Evolutionary conservation across 768 basidiomycete genomes (phyloP), one percentile per base, ranked within the genome.

Genomic region (Sistotremastrum niveocremeum): DNA sequence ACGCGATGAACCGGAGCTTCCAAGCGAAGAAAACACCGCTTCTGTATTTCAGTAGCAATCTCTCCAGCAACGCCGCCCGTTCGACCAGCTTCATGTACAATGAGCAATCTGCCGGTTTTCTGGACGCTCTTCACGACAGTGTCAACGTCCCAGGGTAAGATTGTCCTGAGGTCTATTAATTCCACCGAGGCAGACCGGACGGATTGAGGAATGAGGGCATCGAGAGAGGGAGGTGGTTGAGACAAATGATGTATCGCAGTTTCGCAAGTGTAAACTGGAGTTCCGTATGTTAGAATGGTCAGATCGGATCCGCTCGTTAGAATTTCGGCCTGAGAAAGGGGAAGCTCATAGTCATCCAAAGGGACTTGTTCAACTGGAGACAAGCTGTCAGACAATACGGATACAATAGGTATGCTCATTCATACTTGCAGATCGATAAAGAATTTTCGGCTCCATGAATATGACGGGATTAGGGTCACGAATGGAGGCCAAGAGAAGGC

Each of bases 221-320:
- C 76, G 4, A 94, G 64, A 9, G 73, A 62, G 12, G 73, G 60
- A 1, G 82, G 74, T 0, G 91, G 90, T 42, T 74, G 68, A 3
- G 62, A 63, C 32, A 95, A 69, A 56, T 91, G 68, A 52, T 79
- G 73, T 9, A 95, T 64, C 0, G 93, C 91, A 11, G 76, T 70
- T 68, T 90, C 85, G 60, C 88, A 89, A 54, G 86, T 81, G 63
- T 88, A 94, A 34, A 95, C 64, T 1, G 91, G 88, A 9, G 90
- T 91, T n/a, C 91, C 91, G 79, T 88, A 97, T 5, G 89, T 77
- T 12, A 95, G 67, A 30, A 95, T 62, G 1, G 93, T 97, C n/a
- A 95, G 67, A 58, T 95, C 91, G 7, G 75, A 69, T 4, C 91
- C 93, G 0, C 73, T 59, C 1, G 71, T 62, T 7, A 97, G 73